These are phyloP conservation scores for Cucurbita maxima DNA, from an alignment of 306 rosid genomes.

Conservation along the genomic window DNA sequence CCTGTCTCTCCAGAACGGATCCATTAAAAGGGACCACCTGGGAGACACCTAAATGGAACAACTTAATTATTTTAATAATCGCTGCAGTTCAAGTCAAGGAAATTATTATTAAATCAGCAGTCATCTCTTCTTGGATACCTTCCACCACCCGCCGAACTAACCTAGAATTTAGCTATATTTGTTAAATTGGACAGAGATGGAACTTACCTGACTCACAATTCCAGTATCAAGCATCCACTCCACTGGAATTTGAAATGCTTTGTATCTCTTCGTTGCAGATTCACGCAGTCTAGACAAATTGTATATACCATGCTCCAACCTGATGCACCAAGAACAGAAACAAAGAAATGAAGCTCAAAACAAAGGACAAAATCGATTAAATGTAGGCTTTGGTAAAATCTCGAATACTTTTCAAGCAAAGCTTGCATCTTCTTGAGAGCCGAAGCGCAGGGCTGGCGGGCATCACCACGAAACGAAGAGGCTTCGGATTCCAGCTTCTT, in stretches of 20 bases:
- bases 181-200: background rate
- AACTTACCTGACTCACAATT: conserved; percentile 60
- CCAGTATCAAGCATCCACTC: conserved; percentile 95
- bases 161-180: background rate
- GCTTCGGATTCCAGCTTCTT: conserved; percentile 88
- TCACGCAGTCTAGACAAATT: conserved; percentile 82
- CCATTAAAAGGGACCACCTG: conserved; percentile 6
- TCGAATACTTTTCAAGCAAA: conserved; percentile 58
- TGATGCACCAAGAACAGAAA: conserved; percentile 17
- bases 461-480: conserved; percentile 55
- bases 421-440: conserved; percentile 96
- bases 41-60: conserved; percentile 1
- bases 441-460: conserved; percentile 67
- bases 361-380: background rate
- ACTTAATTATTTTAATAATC: background rate
- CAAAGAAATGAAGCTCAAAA: background rate
- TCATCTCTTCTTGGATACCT: conserved; percentile 3
- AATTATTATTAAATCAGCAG: background rate
- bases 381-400: background rate
- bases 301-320: conserved; percentile 87
- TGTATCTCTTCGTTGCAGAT: conserved; percentile 67
- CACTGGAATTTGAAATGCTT: conserved; percentile 63
- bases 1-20: conserved; percentile 9
- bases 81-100: background rate
- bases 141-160: background rate